A percentile compares a stretch with the other conserved stretches of the same genome.
These are phyloP conservation scores for Starmera quercuum DNA, from an alignment of 805 yeast genomes.

Conservation along the genomic window DNA sequence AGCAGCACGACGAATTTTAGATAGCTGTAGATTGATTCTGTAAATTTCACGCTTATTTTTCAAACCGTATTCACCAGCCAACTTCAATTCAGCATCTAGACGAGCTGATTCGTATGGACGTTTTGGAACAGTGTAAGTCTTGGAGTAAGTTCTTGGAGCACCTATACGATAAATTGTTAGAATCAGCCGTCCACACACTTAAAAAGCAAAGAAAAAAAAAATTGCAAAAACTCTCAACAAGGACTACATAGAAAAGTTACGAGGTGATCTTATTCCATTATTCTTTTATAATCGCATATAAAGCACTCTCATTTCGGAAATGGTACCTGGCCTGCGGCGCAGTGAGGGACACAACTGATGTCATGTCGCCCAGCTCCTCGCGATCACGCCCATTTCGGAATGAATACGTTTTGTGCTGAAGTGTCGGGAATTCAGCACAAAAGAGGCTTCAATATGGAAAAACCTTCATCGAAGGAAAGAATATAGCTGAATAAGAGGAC, in stretches of 20 bases:
- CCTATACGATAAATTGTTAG: conserved; percentile 35
- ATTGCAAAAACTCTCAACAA: background rate
- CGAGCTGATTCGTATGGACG: conserved; percentile 99
- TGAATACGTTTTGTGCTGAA: conserved; percentile 44
- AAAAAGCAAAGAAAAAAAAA: too few species aligned
- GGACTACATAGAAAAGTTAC: background rate
- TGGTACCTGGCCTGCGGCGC: too few species aligned
- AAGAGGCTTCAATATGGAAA: conserved; percentile 6
- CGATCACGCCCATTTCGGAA: too few species aligned
- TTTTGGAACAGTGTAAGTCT: conserved; percentile 99
- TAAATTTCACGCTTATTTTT: conserved; percentile 99
- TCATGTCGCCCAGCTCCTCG: too few species aligned
- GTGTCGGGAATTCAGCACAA: conserved; percentile 85
- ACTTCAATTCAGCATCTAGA: conserved; percentile 97
- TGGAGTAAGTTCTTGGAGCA: conserved; percentile 99
- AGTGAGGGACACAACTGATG: too few species aligned
- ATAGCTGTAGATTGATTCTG: conserved; percentile 99
- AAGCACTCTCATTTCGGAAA: too few species aligned
- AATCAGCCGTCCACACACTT: background rate
- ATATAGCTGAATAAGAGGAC: conserved; percentile 39
- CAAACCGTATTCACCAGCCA: conserved; percentile 99
- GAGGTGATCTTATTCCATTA: too few species aligned
- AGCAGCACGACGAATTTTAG: conserved; percentile 99
- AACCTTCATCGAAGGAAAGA: background rate
- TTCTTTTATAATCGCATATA: too few species aligned